phyloP scores from a whole-genome alignment of 352 stramenopile species.

The Albugo laibachii region DNA sequence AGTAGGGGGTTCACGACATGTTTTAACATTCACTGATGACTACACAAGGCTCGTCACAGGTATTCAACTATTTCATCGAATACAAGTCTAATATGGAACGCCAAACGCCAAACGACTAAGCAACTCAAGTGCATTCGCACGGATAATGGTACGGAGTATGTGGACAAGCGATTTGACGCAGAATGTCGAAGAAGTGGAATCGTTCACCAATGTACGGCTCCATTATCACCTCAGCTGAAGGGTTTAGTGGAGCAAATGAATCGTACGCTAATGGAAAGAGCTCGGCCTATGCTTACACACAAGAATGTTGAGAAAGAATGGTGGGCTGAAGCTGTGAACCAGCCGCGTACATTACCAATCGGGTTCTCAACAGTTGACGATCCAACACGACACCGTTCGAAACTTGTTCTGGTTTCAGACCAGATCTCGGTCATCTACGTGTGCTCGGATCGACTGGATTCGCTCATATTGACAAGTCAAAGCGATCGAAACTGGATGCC shows the following conservation, averaged over 20 bases:
- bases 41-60: conserved; percentile 3
- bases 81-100: conserved; percentile 6
- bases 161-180: background rate
- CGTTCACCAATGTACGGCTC: background rate
- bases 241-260: too few species aligned
- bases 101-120: too few species aligned
- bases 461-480: conserved; percentile 4
- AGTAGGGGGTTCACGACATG: background rate
- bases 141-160: background rate
- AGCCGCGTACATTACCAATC: too few species aligned
- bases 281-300: background rate
- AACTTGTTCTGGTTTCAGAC: background rate
- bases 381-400: background rate
- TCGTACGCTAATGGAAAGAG: background rate
- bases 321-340: too few species aligned
- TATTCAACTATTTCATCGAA: conserved; percentile 2
- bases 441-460: conserved; percentile 6
- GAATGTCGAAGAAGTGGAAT: background rate
- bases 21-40: conserved; percentile 6
- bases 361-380: background rate
- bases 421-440: background rate
- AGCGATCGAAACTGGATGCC: conserved; percentile 6
- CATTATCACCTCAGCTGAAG: background rate
- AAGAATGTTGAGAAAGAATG: background rate
- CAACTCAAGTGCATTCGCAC: too few species aligned